phyloP scores from a whole-genome alignment of 305 asterid genomes.

The Rubia peregrina region DNA sequence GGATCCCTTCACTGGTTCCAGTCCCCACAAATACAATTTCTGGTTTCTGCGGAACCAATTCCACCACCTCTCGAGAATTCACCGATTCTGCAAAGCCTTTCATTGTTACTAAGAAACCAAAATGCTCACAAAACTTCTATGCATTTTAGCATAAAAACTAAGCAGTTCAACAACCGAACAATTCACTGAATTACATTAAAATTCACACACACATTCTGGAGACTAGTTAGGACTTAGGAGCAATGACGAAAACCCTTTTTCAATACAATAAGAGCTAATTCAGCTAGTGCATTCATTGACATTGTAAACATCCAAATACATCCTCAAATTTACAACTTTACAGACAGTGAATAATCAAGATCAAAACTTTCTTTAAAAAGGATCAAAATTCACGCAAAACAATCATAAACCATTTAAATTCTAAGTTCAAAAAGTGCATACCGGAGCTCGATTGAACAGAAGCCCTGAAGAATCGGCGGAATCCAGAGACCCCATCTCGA shows the following conservation, averaged over 20 bases:
- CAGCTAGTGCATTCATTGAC: background rate
- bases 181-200: background rate
- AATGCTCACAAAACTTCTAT: slow-evolving; percentile 4
- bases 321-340: background rate
- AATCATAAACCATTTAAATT: background rate
- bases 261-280: background rate
- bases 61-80: slow-evolving; percentile 28
- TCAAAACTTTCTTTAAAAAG: background rate
- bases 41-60: slow-evolving; percentile 38
- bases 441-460: slow-evolving; percentile 59
- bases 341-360: background rate
- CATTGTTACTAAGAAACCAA: background rate
- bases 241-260: background rate
- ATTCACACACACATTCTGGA: background rate
- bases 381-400: background rate
- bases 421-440: slow-evolving; percentile 22
- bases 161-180: background rate
- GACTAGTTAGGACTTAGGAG: background rate
- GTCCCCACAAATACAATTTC: slow-evolving; percentile 82
- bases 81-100: slow-evolving; percentile 37
- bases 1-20: slow-evolving; percentile 98
- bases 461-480: slow-evolving; percentile 35
- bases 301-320: background rate
- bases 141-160: background rate
- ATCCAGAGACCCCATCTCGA: slow-evolving; percentile 27